Evolutionary conservation across 2,329 filamentous ascomycete species (phyloP).

Genomic region (Neurospora crassa): DNA sequence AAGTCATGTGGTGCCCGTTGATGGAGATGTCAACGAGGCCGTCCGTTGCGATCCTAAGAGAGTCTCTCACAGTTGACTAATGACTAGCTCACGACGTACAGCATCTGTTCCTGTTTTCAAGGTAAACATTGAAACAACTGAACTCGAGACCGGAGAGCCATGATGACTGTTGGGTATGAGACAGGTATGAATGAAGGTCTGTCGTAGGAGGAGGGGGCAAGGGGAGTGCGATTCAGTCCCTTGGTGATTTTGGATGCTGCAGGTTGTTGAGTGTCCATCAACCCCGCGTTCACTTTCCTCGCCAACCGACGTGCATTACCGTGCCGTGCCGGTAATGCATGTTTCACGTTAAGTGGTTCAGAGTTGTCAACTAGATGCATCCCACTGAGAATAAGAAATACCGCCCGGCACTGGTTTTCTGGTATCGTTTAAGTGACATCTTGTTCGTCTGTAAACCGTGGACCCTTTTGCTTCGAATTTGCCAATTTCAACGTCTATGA

Average conservation of each 20-base stretch:
- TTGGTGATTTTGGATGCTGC: too few relatives aligned
- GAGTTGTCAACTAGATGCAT: not conserved
- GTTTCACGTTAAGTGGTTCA: not conserved
- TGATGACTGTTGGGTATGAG: not conserved
- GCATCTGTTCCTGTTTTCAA: not conserved
- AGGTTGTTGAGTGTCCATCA: not conserved
- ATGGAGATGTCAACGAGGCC: not conserved
- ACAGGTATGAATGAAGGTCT: not conserved
- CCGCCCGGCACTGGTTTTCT: too few relatives aligned
- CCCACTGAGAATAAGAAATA: not conserved
- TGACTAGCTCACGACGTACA: not conserved
- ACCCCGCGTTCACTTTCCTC: not conserved
- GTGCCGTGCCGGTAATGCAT: not conserved
- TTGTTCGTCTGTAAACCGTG: not conserved
- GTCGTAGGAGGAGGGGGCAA: too few relatives aligned
- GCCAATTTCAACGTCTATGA: not conserved
- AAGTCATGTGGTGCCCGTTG: not conserved
- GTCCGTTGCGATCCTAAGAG: not conserved
- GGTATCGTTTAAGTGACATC: too few relatives aligned
- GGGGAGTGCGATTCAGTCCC: too few relatives aligned
- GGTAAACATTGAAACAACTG: not conserved
- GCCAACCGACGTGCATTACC: not conserved
- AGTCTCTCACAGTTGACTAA: not conserved
- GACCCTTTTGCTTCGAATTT: not conserved
- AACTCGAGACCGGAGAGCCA: not conserved